A percentile compares a stretch with the other conserved stretches of the same genome.
phyloP scores from a whole-genome alignment of 164 flowering plant genomes.

The Stephania japonica region DNA sequence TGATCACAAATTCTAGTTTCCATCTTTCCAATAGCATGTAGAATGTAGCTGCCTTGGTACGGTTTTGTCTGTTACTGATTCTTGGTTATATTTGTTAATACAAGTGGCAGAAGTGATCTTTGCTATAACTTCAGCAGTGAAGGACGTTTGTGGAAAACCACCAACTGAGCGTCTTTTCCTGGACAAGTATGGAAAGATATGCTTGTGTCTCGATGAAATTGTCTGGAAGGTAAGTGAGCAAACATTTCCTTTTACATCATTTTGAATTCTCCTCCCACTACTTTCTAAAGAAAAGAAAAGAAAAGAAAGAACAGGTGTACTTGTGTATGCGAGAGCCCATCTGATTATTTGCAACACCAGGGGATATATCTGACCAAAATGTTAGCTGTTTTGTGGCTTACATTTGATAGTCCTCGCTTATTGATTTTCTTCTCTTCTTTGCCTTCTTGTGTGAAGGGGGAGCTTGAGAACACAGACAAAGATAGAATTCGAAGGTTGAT shows the following conservation, averaged over 20 bases:
- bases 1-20: neutral
- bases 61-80: neutral
- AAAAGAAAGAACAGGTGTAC: no score
- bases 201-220: slow-evolving; percentile 86
- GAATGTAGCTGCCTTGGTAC: neutral
- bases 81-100: slow-evolving; percentile 14
- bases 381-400: neutral
- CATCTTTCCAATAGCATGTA: neutral
- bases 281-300: no score
- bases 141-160: slow-evolving; percentile 91
- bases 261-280: neutral
- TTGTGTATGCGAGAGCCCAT: no score
- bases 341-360: no score
- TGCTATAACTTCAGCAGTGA: slow-evolving; percentile 77
- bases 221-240: slow-evolving; percentile 68
- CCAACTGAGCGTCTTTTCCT: slow-evolving; percentile 93
- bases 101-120: slow-evolving; percentile 89
- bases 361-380: no score
- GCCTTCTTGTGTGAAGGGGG: slow-evolving; percentile 37
- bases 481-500: slow-evolving; percentile 48
- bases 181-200: slow-evolving; percentile 86
- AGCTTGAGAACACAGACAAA: slow-evolving; percentile 56
- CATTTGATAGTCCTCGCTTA: neutral
- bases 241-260: neutral
- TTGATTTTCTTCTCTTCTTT: neutral